Percentiles rank a stretch among this genome's conserved stretches.
These are phyloP conservation scores for Salix viminalis DNA, from an alignment of 345 rosid genomes.

Conservation along the genomic window DNA sequence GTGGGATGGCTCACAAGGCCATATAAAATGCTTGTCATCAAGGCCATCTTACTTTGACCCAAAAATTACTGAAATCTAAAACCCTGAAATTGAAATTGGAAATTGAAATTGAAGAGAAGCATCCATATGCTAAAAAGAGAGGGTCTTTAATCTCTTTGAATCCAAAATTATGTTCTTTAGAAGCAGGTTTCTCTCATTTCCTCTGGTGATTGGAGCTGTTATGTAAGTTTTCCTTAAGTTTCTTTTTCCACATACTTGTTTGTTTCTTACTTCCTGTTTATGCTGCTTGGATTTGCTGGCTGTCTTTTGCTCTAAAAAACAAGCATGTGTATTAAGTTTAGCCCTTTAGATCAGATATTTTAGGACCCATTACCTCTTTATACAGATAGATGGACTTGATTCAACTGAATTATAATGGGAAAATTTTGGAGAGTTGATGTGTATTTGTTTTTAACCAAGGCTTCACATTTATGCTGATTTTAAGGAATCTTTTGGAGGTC, in stretches of 20 bases:
- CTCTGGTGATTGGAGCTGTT: constrained; percentile 27
- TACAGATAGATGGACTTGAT: background rate
- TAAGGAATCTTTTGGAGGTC: background rate
- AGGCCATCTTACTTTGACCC: background rate
- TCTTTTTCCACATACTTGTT: background rate
- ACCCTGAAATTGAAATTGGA: background rate
- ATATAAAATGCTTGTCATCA: background rate
- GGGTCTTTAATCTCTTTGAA: background rate
- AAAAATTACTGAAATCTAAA: background rate
- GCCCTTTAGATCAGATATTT: background rate
- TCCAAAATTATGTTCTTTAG: constrained; percentile 14
- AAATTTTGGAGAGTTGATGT: background rate
- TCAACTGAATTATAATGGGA: background rate
- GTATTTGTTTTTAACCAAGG: background rate
- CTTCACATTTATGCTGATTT: background rate
- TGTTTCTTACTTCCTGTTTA: background rate
- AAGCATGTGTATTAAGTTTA: no score
- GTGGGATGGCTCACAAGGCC: background rate
- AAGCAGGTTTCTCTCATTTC: constrained; percentile 26
- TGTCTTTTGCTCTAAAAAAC: no score
- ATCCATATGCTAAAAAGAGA: background rate
- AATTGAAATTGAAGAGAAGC: background rate
- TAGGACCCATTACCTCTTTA: background rate
- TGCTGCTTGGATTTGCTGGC: background rate
- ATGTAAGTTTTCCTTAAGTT: constrained; percentile 15